Percentiles rank a stretch among this genome's conserved stretches.
These are phyloP conservation scores for Myrmaecium sp. DNA, from an alignment of 2,329 filamentous ascomycete species.

Conservation along the genomic window DNA sequence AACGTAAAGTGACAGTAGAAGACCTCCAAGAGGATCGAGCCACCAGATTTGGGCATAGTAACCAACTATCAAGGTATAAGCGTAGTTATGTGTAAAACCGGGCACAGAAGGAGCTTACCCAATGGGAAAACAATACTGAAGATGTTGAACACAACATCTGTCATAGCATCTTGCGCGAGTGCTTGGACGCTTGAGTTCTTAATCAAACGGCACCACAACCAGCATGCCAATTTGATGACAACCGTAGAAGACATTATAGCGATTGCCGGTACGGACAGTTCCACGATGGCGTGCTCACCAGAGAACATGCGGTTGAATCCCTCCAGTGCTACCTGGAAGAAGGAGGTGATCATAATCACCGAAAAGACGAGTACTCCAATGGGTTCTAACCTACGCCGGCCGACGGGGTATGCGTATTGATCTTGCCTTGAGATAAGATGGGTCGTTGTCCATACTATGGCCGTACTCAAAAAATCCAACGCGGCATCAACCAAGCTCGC, in stretches of 20 bases:
- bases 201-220: slow-evolving; percentile 75
- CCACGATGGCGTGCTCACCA: slow-evolving; percentile 49
- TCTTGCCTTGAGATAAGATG: slow-evolving; percentile 58
- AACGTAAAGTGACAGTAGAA: slow-evolving; percentile 62
- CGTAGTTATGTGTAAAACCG: neutral
- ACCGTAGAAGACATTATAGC: slow-evolving; percentile 69
- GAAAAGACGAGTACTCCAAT: slow-evolving; percentile 69
- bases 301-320: slow-evolving; percentile 47
- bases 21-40: slow-evolving; percentile 64
- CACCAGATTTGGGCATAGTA: slow-evolving; percentile 68
- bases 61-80: slow-evolving; percentile 32
- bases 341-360: slow-evolving; percentile 73
- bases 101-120: slow-evolving; percentile 21
- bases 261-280: slow-evolving; percentile 56
- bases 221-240: slow-evolving; percentile 64
- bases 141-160: slow-evolving; percentile 78
- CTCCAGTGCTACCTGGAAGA: slow-evolving; percentile 60
- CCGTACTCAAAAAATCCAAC: slow-evolving; percentile 65
- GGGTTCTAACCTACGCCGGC: slow-evolving; percentile 58
- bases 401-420: slow-evolving; percentile 62
- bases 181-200: slow-evolving; percentile 77
- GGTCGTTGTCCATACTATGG: slow-evolving; percentile 66
- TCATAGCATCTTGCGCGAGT: slow-evolving; percentile 48
- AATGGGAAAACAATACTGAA: slow-evolving; percentile 81
- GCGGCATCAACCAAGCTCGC: slow-evolving; percentile 65